These are phyloP conservation scores for Fusarium irregulare DNA, from an alignment of 2,329 filamentous ascomycete species.

Conservation along the genomic window DNA sequence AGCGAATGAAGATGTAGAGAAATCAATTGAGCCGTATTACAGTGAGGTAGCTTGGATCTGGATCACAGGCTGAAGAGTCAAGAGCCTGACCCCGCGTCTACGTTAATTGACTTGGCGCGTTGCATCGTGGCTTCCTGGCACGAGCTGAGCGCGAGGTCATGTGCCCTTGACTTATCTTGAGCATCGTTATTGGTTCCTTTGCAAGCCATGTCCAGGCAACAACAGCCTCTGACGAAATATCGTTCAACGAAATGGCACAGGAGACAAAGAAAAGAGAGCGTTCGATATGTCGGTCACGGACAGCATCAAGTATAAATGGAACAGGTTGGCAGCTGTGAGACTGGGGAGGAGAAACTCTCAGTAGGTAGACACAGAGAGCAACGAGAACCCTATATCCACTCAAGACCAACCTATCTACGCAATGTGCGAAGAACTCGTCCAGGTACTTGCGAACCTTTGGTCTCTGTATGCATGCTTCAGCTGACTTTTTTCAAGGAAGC, in stretches of 20 bases:
- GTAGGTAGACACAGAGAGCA: too few relatives aligned
- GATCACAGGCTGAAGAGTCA: too few relatives aligned
- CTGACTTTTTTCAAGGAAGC: conserved; percentile 29
- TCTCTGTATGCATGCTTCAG: neutral
- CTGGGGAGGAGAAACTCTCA: neutral
- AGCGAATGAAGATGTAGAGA: neutral
- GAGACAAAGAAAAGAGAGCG: neutral
- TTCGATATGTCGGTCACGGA: neutral
- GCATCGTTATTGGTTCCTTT: conserved; percentile 25
- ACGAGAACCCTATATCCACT: neutral
- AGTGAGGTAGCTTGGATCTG: neutral
- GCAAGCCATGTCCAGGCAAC: conserved; percentile 40
- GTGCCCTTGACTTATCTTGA: conserved; percentile 26
- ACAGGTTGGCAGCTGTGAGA: neutral
- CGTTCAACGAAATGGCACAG: neutral
- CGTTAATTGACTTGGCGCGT: conserved; percentile 19
- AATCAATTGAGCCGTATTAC: neutral
- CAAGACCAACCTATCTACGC: neutral
- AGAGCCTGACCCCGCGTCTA: conserved; percentile 1
- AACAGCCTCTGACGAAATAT: conserved; percentile 32
- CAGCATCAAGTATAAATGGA: conserved; percentile 33
- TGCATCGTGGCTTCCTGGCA: conserved; percentile 23
- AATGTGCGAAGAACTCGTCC: conserved; percentile 22
- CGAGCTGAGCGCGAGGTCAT: conserved; percentile 43
- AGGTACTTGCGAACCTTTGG: conserved; percentile 13